phyloP scores from a whole-genome alignment of 306 rosid species.

The Albizia julibrissin region DNA sequence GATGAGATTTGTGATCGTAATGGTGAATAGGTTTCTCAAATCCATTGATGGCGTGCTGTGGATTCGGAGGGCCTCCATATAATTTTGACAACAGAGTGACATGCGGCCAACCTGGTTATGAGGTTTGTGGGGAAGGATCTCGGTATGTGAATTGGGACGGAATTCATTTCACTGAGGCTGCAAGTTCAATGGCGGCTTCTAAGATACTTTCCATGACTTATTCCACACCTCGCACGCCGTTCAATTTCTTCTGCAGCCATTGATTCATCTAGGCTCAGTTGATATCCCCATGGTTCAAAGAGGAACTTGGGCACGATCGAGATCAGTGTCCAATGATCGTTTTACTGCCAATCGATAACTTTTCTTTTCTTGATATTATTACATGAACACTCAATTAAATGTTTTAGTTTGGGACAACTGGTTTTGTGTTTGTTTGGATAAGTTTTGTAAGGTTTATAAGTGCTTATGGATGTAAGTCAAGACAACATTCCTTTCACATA shows the following conservation, averaged over 20 bases:
- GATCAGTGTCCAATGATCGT: not conserved
- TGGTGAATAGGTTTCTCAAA: conserved; percentile 63
- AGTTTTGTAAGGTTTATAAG: too few relatives aligned
- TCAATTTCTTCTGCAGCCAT: conserved; percentile 68
- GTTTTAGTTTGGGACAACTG: not conserved
- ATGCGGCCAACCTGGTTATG: conserved; percentile 75
- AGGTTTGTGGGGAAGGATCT: conserved; percentile 69
- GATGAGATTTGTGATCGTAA: conserved; percentile 20
- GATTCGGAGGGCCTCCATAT: conserved; percentile 90
- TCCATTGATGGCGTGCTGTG: conserved; percentile 89
- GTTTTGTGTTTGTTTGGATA: too few relatives aligned
- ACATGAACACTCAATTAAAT: not conserved
- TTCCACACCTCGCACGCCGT: conserved; percentile 65
- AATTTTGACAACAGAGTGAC: conserved; percentile 66
- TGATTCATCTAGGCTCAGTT: conserved; percentile 22
- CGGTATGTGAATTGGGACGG: conserved; percentile 81
- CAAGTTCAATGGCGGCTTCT: conserved; percentile 64
- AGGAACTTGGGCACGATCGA: not conserved
- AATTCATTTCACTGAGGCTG: conserved; percentile 75
- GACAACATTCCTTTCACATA: too few relatives aligned
- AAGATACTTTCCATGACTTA: conserved; percentile 61
- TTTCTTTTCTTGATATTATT: not conserved
- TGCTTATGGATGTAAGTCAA: too few relatives aligned
- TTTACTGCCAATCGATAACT: not conserved
- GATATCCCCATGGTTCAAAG: not conserved